Evolutionary conservation across 106 monocot species (phyloP), one percentile per base, ranked within the genome.

Genomic region (Agapanthus africanus): DNA sequence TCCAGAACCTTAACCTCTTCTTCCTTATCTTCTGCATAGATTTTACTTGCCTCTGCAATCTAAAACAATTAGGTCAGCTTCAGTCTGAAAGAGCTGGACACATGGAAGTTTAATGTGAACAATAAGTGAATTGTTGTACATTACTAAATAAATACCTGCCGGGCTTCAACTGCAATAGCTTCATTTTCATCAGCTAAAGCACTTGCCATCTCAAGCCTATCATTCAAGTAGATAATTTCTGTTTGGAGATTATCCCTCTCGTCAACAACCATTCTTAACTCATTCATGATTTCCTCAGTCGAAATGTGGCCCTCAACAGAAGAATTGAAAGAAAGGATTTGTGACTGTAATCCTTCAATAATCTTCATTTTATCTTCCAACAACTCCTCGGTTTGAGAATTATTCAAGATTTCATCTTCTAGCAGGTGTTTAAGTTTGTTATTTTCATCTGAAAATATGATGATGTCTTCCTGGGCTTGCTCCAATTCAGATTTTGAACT

Each of bases 121-220:
- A 56, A 37, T 38, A 54, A 25, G 54, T 13, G 22, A 51, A 33
- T 32, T 3, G 18, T 3, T 15, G 38, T 3, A 4, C 19, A 25
- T 54, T 22, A 3, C 32, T 37, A 50, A 77, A 23, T 41, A 41
- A 68, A 34, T 81, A 91, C 91, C 59, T 87, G 87, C 28, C 77
- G 74, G 54, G 87, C 84, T 69, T 91, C 91, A 60, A 87, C 71
- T 37, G 87, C 83, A 78, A 84, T 67, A 27, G 91, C 91, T 87
- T 91, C 91, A 70, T 84, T 91, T 76, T 91, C 91, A 77, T 91
- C 91, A 77, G 82, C 91, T 68, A 91, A 77, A 60, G 91, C 65
- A 70, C 75, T 77, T 34, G 70, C 69, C 82, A 84, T 79, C 13
- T 87, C 91, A 75, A 87, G 77, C 70, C 77, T 87, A 23, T 77